Base-by-base conservation (phyloP, 2,329 filamentous ascomycete species). In the Aspergillus pseudoglaucus region DNA sequence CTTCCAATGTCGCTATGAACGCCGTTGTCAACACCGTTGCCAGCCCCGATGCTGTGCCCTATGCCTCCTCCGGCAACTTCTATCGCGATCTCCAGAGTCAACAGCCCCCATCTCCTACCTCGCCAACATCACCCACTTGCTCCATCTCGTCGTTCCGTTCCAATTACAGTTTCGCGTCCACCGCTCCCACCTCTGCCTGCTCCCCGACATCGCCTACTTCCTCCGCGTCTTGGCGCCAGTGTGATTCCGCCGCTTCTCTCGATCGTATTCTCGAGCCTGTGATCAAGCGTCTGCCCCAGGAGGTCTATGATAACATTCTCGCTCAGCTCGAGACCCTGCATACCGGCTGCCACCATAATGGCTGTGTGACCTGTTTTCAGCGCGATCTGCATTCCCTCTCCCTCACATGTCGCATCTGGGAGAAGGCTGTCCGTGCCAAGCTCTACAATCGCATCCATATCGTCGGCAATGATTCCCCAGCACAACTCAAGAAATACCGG, bases 371-470 rank as follows among this genome's bases (percentile, higher is more conserved):
- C 46, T 80, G 78, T 55, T 78, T 77, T 51, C 68, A 80, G 53
- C 70, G 70, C 47, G 79, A 83, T 58, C 60, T 83, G 17, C 70
- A 73, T 53, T 72, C 72, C 42, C 64, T 82, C 25, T 73, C 76
- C 42, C 60, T 81, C 51, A 78, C 76, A 15, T 79, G 75, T 53
- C 76, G 76, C 46, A 64, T 71, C n/a, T 83, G 79, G 79, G 73
- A 79, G 54, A 74, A 71, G 52, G 71, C 72, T 12, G 77, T 77
- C 9, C 71, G 73, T 54, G 65, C 66, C 45, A 68, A 68, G 55
- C 62, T 82, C 74, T 82, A 69, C 68, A 67, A 68, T 44, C 70
- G 68, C 45, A 70, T 78, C 22, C 67, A 75, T 49, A 69, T 81
- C 17, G 59, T 75, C 15, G 72, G 72, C 17, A 69, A 71, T 48